Conservation (phyloP, 768 basidiomycete species). For the Lyophyllum shimeji region DNA sequence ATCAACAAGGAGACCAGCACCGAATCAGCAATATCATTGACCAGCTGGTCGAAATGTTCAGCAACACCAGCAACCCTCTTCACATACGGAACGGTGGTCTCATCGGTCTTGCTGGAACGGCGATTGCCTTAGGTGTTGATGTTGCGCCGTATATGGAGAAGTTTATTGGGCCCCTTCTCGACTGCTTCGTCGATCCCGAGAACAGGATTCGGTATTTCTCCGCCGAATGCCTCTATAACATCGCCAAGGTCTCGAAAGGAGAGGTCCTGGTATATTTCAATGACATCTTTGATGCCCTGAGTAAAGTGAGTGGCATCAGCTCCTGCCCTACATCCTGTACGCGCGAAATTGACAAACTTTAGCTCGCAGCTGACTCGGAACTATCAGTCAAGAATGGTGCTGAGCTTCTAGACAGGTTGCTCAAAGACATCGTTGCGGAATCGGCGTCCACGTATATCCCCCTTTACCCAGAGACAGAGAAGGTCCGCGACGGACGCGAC, state of each 20-base stretch:
- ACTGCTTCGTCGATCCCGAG: conserved; percentile 92
- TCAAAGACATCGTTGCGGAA: conserved; percentile 98
- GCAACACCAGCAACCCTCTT: conserved; percentile 74
- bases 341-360: conserved; percentile 3
- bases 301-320: conserved; percentile 69
- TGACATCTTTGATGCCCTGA: conserved; percentile 95
- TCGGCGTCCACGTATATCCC: conserved; percentile 94
- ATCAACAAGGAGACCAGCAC: conserved; percentile 76
- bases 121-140: conserved; percentile 94
- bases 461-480: conserved; percentile 79
- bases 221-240: conserved; percentile 97
- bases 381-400: conserved; percentile 97
- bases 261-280: conserved; percentile 98
- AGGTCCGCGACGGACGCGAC: conserved; percentile 57
- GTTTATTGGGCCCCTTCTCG: conserved; percentile 85
- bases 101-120: conserved; percentile 93
- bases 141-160: conserved; percentile 93
- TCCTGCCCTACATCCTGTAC: not conserved
- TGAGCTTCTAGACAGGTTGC: conserved; percentile 91
- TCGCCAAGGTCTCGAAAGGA: conserved; percentile 95
- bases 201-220: conserved; percentile 97
- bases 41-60: conserved; percentile 94
- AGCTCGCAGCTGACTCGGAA: conserved; percentile 97
- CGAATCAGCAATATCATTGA: conserved; percentile 88
- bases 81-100: conserved; percentile 94